Evolutionary conservation across 805 yeast species (phyloP), one percentile per base, ranked within the genome.

Genomic region (Kodamaea restingae): DNA sequence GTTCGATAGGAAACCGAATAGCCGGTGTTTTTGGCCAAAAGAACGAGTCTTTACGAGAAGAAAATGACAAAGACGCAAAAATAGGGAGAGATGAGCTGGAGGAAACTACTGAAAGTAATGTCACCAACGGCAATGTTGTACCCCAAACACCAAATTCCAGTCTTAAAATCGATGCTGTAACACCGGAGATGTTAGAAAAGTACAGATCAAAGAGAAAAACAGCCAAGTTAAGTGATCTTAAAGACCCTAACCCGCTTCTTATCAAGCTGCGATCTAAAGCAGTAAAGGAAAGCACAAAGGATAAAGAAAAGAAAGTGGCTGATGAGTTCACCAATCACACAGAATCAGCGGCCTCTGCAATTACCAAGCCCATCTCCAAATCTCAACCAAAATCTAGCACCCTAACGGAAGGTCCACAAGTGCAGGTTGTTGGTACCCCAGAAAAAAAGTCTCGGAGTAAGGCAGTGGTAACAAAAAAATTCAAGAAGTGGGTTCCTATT

Each of bases 401-500:
- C n/a, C n/a, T n/a, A n/a, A n/a, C 22, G 8, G 8, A 20, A 20
- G 22, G 7, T 20, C 22, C 22, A 20, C 22, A 20, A 20, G 22
- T 20, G 22, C 22, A 20, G 22, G 22, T 20, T 20, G 7, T 25
- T 4, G 10, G 27, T n/a, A 25, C 31, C 10, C 31, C 31, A 14
- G 31, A 20, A 20, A 14, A 32, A 9, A 7, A 18, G 8, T 10
- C 17, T 12, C 24, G 21, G 32, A 25, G 26, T 11, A 29, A 15
- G 11, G 30, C 29, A 11, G 29, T 36, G 15, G 24, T 21, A 4
- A 36, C 34, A 7, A 21, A 21, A 12, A 28, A 14, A 9, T 12
- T 31, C 18, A 36, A 18, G 20, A 29, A 25, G 14, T 21, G n/a
- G 12, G 28, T 36, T 2, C 39, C 39, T 21, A 24, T 36, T 15